Conservation (phyloP, 139 green algal species). For the Chlamydomonas sp. region DNA sequence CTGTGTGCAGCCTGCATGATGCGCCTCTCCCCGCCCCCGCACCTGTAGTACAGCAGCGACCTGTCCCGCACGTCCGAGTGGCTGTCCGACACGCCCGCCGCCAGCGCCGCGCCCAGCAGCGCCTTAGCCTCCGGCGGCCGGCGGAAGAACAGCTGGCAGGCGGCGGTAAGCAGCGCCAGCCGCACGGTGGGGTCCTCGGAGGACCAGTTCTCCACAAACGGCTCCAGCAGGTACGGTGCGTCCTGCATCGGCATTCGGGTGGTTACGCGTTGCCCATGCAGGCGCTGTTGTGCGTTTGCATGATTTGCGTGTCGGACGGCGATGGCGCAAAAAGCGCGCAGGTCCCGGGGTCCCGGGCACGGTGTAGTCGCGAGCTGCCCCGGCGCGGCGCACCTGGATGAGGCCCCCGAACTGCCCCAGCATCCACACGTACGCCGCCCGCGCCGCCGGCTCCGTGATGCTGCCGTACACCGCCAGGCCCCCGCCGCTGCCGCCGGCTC, state of each 20-base stretch:
- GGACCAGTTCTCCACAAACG: conserved; percentile 68
- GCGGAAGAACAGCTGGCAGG: conserved; percentile 92
- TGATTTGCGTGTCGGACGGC: too few species aligned
- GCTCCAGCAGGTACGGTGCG: conserved; percentile 93
- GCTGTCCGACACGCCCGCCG: conserved; percentile 67
- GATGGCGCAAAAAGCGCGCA: too few species aligned
- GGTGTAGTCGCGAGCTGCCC: neutral
- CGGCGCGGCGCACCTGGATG: conserved; percentile 62
- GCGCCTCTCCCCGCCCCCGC: neutral
- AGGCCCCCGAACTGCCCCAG: conserved; percentile 87
- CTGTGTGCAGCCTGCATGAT: too few species aligned
- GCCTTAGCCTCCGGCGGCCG: conserved; percentile 80
- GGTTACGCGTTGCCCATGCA: too few species aligned
- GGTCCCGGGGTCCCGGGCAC: too few species aligned
- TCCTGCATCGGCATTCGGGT: conserved; percentile 52
- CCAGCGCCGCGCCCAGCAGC: conserved; percentile 70
- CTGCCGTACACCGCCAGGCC: conserved; percentile 10
- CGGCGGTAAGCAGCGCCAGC: conserved; percentile 85
- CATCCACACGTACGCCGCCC: conserved; percentile 92
- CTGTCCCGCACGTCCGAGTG: conserved; percentile 90
- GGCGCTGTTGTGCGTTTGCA: too few species aligned
- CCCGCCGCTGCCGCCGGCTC: too few species aligned
- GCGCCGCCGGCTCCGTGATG: conserved; percentile 77
- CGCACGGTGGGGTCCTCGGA: conserved; percentile 67
- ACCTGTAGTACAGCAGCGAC: conserved; percentile 93